A percentile compares a stretch with the other conserved stretches of the same genome.
These are phyloP conservation scores for Haberlea rhodopensis DNA, from an alignment of 257 asterid genomes.

Conservation along the genomic window DNA sequence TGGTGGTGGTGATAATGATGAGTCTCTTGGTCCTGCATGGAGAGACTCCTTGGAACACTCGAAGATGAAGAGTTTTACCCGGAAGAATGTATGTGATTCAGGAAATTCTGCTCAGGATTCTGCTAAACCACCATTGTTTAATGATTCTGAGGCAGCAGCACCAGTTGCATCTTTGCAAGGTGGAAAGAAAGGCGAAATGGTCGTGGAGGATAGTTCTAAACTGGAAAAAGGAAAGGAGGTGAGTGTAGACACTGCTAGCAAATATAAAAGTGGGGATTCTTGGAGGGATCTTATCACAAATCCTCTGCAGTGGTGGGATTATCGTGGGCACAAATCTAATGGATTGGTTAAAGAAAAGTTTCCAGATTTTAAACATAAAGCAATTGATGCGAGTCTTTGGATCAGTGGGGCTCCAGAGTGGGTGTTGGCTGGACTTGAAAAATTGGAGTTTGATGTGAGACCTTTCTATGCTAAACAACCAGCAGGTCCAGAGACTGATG, in stretches of 20 bases:
- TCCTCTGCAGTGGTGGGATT: constrained; percentile 72
- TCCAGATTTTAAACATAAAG: constrained; percentile 83
- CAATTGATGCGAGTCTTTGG: constrained; percentile 53
- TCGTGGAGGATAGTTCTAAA: neutral
- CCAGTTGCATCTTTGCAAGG: neutral
- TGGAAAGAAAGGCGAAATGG: constrained; percentile 4
- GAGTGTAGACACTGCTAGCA: constrained; percentile 19
- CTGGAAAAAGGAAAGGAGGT: constrained; percentile 10
- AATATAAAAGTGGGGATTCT: constrained; percentile 31
- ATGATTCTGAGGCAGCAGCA: constrained; percentile 5
- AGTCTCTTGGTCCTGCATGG: constrained; percentile 20
- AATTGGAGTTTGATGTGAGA: constrained; percentile 49
- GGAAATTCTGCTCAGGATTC: constrained; percentile 2
- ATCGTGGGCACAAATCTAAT: constrained; percentile 50
- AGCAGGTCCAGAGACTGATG: constrained; percentile 11
- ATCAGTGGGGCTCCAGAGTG: constrained; percentile 51
- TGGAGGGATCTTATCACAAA: constrained; percentile 78
- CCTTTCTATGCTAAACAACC: constrained; percentile 21
- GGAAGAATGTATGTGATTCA: constrained; percentile 6
- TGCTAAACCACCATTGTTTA: constrained; percentile 3
- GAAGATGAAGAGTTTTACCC: constrained; percentile 14
- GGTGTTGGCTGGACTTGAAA: constrained; percentile 48
- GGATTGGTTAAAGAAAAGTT: constrained; percentile 50
- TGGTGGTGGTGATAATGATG: constrained; percentile 13
- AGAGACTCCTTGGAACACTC: constrained; percentile 28